A percentile compares a stretch with the other conserved stretches of the same genome.
Conservation (phyloP, 352 stramenopile species). For the Aphanomyces stellatus region DNA sequence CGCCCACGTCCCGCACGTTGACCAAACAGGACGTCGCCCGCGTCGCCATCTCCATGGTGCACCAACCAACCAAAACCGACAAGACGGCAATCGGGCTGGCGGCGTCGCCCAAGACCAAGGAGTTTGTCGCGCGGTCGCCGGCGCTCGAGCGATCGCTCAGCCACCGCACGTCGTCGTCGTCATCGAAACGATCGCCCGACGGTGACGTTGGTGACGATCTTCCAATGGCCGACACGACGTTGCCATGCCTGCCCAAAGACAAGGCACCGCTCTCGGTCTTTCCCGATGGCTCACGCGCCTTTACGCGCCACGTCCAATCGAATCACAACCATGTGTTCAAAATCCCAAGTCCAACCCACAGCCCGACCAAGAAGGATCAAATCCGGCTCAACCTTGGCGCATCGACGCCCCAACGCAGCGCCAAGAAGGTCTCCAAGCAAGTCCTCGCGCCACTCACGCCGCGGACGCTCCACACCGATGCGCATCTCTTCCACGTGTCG, state of each 20-base stretch:
- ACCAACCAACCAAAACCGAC: neutral
- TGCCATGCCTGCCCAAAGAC: too few species aligned
- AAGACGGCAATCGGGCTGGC: neutral
- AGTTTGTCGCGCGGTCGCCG: conserved; percentile 41
- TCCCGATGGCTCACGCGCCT: conserved; percentile 25
- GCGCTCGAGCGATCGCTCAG: conserved; percentile 33
- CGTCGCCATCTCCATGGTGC: conserved; percentile 43
- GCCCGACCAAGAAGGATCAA: conserved; percentile 29
- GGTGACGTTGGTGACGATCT: neutral
- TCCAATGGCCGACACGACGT: neutral
- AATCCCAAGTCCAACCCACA: conserved; percentile 7
- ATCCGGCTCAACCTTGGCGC: conserved; percentile 32
- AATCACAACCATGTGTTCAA: conserved; percentile 25
- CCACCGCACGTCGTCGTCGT: neutral
- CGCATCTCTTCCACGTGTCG: conserved; percentile 59
- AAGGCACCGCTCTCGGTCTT: conserved; percentile 1
- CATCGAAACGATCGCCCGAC: neutral
- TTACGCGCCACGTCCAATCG: conserved; percentile 35
- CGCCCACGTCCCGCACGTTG: conserved; percentile 44
- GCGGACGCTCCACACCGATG: conserved; percentile 70
- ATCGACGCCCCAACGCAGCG: conserved; percentile 3
- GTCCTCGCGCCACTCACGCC: conserved; percentile 47
- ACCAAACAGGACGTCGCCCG: conserved; percentile 61
- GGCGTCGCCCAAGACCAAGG: conserved; percentile 9
- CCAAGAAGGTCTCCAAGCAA: conserved; percentile 21